A percentile compares a stretch with the other conserved stretches of the same genome.
Conservation (phyloP, 2,329 filamentous ascomycete species). For the Remersonia thermophila region DNA sequence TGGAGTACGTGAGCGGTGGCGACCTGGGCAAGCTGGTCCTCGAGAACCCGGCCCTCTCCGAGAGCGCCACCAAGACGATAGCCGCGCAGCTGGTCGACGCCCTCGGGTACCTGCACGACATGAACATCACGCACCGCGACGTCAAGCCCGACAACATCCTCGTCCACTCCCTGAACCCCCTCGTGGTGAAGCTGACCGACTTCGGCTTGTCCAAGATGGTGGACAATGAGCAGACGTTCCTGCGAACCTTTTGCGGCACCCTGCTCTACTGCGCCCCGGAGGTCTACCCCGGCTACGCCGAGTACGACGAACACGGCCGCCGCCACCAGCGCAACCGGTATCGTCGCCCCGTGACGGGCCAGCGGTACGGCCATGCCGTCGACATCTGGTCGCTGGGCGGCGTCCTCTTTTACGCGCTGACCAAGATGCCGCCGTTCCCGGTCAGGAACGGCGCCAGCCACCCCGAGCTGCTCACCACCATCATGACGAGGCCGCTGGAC, state of each 20-base stretch:
- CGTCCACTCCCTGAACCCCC: conserved; percentile 58
- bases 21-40: conserved; percentile 67
- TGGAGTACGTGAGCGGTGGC: conserved; percentile 79
- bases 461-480: conserved; percentile 67
- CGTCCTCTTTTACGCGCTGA: conserved; percentile 80
- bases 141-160: conserved; percentile 98
- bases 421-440: conserved; percentile 66
- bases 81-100: conserved; percentile 68
- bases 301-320: conserved; percentile 59
- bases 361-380: conserved; percentile 79
- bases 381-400: conserved; percentile 96
- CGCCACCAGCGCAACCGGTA: conserved; percentile 50
- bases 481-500: conserved; percentile 69
- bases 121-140: conserved; percentile 93
- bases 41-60: conserved; percentile 49
- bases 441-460: conserved; percentile 65
- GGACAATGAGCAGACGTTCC: conserved; percentile 77
- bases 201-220: conserved; percentile 95
- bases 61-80: conserved; percentile 58
- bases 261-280: conserved; percentile 93
- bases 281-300: conserved; percentile 66
- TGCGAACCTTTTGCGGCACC: conserved; percentile 94
- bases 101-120: conserved; percentile 71
- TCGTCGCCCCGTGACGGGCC: conserved; percentile 38
- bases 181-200: conserved; percentile 84